Base-by-base conservation (phyloP, 805 yeast genomes). In the Spathaspora arborariae region DNA sequence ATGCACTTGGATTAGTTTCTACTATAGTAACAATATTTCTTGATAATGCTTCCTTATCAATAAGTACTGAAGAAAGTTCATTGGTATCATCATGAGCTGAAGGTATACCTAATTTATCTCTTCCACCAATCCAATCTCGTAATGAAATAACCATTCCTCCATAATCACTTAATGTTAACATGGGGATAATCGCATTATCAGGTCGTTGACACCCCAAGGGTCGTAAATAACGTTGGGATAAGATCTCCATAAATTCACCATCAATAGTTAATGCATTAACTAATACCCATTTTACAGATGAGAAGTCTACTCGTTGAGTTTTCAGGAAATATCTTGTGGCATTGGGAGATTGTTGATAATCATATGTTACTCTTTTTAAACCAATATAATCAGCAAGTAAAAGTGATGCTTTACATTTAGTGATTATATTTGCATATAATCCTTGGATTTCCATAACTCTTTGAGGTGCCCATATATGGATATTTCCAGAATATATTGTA, bases 131-230 rank as follows among this genome's bases (percentile, higher is more conserved):
- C 89, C 96, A 92, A 63, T 94, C 99, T 53, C 96, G 76, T 76
- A 90, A 79, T 1, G 97, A 82, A 5, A 94, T 81, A 10, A 91
- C 90, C 80, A 92, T 88, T 2, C 99, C 99, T 27, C 99, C 99
- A 58, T 90, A 95, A 60, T 94, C 99, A 52, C 87, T 81, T 42
- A 94, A 69, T 0, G 97, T 86, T 39, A 94, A 71, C 72, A 94
- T 78, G 0, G 99, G 99, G 0, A 96, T 84, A 22, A 90, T 84
- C 4, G 89, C 87, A 44, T 81, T 79, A 33, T 85, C 76, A 0
- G 96, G 84, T 45, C 78, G 79, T 45, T 72, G 77, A 57, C 96
- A 89, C 0, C 99, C 99, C 45, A 94, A 65, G 2, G 98, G 97
- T 53, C 83, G 79, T 41, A 94, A 72, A 89, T 96, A 94, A 47